phyloP scores from a whole-genome alignment of 192 early-diverging fungal genomes.

The Spinellus fusiger region DNA sequence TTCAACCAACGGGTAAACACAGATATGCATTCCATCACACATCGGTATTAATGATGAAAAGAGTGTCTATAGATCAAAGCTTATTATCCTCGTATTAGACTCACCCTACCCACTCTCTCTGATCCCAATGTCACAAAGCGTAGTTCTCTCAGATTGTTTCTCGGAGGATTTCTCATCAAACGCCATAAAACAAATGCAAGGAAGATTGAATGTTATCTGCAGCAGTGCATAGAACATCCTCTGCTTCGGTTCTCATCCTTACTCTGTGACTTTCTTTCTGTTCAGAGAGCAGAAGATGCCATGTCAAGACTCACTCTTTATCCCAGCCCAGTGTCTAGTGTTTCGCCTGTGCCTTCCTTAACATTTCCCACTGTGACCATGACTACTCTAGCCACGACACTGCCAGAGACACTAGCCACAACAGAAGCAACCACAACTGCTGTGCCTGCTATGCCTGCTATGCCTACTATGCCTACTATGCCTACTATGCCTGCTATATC shows the following conservation, averaged over 20 bases:
- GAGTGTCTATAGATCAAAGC: neutral
- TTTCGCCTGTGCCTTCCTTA: neutral
- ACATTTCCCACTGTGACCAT: neutral
- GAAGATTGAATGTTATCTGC: slow-evolving; percentile 43
- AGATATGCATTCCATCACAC: neutral
- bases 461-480: too few species aligned
- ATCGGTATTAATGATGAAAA: neutral
- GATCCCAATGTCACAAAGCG: slow-evolving; percentile 2
- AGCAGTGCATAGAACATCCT: slow-evolving; percentile 32
- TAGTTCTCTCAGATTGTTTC: neutral
- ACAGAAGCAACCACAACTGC: neutral
- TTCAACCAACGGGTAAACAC: slow-evolving; percentile 20
- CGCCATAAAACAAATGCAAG: slow-evolving; percentile 39
- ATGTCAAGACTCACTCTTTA: slow-evolving; percentile 1
- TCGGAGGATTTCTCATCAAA: neutral
- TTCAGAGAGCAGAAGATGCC: slow-evolving; percentile 42
- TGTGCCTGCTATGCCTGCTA: too few species aligned
- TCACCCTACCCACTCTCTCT: slow-evolving; percentile 6
- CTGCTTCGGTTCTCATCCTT: slow-evolving; percentile 32
- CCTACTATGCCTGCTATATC: too few species aligned
- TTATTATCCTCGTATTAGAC: neutral
- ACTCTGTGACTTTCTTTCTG: slow-evolving; percentile 43
- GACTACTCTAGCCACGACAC: neutral
- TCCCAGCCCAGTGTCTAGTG: neutral
- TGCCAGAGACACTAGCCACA: neutral